Conservation (phyloP, 495 filamentous ascomycete genomes). For the Aspergillus conjunctus region DNA sequence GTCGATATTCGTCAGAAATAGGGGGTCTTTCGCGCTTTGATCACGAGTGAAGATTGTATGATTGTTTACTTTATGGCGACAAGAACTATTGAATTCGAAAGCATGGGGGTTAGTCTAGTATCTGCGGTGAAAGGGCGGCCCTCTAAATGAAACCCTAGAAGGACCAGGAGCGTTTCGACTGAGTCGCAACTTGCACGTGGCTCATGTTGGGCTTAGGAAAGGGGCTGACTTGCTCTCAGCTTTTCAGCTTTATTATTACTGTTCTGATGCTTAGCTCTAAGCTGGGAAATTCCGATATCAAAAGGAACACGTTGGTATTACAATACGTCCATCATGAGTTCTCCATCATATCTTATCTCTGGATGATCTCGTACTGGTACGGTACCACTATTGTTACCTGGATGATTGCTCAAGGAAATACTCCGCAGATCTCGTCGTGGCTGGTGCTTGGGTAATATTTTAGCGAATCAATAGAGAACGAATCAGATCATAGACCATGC, state of each 20-base stretch:
- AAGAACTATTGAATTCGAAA: neutral
- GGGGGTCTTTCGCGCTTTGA: neutral
- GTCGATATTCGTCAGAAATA: neutral
- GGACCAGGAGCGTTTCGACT: constrained; percentile 6
- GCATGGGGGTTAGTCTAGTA: neutral
- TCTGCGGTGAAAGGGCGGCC: neutral
- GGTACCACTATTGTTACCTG: neutral
- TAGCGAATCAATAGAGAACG: too few species aligned
- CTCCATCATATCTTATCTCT: neutral
- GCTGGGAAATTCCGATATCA: constrained; percentile 6
- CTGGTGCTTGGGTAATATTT: too few species aligned
- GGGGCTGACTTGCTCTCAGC: neutral
- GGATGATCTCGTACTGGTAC: neutral
- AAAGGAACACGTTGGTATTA: constrained; percentile 4
- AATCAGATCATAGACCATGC: too few species aligned
- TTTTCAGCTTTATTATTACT: neutral
- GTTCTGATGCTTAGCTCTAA: neutral
- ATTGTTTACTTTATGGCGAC: neutral
- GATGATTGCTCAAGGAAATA: neutral
- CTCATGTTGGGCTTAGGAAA: neutral
- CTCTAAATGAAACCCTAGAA: constrained; percentile 12
- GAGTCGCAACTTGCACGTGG: neutral
- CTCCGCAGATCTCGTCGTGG: neutral
- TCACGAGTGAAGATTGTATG: neutral
- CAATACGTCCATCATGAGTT: neutral